Conservation (phyloP, 1,139 yeast genomes). For the Saccharomycopsis hybrid region DNA sequence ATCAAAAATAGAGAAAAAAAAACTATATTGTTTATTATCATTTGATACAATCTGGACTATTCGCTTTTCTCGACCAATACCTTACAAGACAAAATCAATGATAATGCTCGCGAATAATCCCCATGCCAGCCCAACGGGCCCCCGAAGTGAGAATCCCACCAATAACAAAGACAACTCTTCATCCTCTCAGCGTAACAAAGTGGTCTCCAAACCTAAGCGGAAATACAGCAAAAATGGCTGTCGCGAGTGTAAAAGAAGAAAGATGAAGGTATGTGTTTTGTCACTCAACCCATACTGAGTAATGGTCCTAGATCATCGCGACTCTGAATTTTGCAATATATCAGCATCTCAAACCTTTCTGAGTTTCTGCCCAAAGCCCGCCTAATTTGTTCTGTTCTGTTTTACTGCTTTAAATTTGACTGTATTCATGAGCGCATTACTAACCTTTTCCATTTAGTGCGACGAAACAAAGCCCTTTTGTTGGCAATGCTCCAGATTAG, state of each 20-base stretch:
- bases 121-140: background rate
- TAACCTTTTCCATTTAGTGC: conserved; percentile 32
- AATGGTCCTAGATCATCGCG: too few species aligned
- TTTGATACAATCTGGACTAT: background rate
- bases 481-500: conserved; percentile 48
- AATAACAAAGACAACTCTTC: too few species aligned
- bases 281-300: too few species aligned
- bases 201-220: conserved; percentile 21
- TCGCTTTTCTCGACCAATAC: background rate
- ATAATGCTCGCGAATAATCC: background rate
- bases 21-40: too few species aligned
- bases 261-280: conserved; percentile 39
- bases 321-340: too few species aligned
- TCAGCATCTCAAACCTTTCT: too few species aligned
- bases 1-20: too few species aligned
- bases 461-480: conserved; percentile 57
- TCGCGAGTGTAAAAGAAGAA: conserved; percentile 54
- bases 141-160: too few species aligned
- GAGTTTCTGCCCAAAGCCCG: too few species aligned
- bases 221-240: conserved; percentile 57
- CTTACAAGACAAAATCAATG: background rate
- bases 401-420: too few species aligned
- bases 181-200: background rate
- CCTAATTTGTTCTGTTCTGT: too few species aligned
- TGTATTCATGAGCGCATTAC: too few species aligned